Evolutionary conservation across 192 early-diverging fungal species (phyloP).

Genomic region (Backusella westeae): DNA sequence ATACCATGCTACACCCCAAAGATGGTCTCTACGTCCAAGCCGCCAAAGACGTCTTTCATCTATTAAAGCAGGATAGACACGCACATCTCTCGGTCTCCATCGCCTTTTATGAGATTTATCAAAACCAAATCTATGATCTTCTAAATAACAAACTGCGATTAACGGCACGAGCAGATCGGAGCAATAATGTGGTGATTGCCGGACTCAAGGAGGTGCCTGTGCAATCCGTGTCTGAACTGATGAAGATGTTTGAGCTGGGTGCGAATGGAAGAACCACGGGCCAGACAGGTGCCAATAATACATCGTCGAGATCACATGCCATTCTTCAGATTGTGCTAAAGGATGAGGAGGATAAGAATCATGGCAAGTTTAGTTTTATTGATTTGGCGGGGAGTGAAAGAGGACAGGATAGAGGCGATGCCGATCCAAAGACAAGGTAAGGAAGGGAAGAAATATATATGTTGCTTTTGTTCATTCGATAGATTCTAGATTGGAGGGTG

Average conservation of each 20-base stretch:
- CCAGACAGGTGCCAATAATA: conserved; percentile 92
- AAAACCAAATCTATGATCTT: conserved; percentile 92
- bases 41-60: conserved; percentile 84
- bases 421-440: conserved; percentile 86
- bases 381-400: conserved; percentile 98
- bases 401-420: conserved; percentile 94
- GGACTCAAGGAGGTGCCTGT: conserved; percentile 86
- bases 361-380: conserved; percentile 93
- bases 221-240: conserved; percentile 73
- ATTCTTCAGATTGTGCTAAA: conserved; percentile 93
- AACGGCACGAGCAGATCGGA: conserved; percentile 93
- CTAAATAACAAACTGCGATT: conserved; percentile 85
- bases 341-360: conserved; percentile 50
- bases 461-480: no score
- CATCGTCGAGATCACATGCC: conserved; percentile 96
- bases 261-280: conserved; percentile 87
- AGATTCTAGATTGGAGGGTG: conserved; percentile 81
- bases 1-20: conserved; percentile 89
- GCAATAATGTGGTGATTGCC: conserved; percentile 87
- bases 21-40: conserved; percentile 93
- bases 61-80: conserved; percentile 66
- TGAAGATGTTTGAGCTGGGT: conserved; percentile 92
- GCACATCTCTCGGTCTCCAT: conserved; percentile 75
- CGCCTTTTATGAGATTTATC: conserved; percentile 97
- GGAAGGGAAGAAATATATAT: not conserved